Conservation (phyloP, 2,329 filamentous ascomycete genomes). For the Zalaria sp. region DNA sequence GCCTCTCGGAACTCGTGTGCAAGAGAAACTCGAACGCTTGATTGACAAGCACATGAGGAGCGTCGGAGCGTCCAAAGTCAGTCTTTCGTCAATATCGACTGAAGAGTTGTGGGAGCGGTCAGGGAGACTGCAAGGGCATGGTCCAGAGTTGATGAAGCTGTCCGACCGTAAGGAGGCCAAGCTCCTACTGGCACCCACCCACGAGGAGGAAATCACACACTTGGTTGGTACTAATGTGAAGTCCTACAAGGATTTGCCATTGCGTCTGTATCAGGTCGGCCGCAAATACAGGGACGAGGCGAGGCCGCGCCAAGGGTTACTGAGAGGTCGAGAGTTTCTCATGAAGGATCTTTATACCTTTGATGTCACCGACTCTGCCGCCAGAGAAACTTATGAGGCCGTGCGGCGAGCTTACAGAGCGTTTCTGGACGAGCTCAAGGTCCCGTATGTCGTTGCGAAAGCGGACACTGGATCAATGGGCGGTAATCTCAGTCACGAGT, state of each 20-base stretch:
- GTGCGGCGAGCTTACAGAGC: constrained; percentile 60
- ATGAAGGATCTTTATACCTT: constrained; percentile 99
- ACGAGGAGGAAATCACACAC: constrained; percentile 89
- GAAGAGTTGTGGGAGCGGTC: constrained; percentile 72
- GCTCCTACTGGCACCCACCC: constrained; percentile 77
- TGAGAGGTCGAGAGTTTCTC: constrained; percentile 79
- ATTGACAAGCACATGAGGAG: constrained; percentile 82
- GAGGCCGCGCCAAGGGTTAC: constrained; percentile 71
- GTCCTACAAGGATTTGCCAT: constrained; percentile 74
- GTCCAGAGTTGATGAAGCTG: constrained; percentile 66
- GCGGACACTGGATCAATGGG: constrained; percentile 97
- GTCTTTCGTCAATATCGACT: constrained; percentile 73
- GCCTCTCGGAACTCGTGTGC: constrained; percentile 72
- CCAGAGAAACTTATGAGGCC: constrained; percentile 63
- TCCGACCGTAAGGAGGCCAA: constrained; percentile 61
- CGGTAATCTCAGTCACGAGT: constrained; percentile 85
- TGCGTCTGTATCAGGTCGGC: constrained; percentile 81
- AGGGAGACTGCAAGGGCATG: constrained; percentile 59
- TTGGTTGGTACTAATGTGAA: constrained; percentile 59
- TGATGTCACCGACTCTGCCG: constrained; percentile 52
- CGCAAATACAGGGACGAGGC: constrained; percentile 92
- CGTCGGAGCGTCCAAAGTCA: constrained; percentile 65
- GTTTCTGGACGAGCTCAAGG: constrained; percentile 68
- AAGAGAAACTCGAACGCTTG: constrained; percentile 71
- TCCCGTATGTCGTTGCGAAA: constrained; percentile 73